Conservation (phyloP, 495 filamentous ascomycete genomes). For the Xylaria grammica region DNA sequence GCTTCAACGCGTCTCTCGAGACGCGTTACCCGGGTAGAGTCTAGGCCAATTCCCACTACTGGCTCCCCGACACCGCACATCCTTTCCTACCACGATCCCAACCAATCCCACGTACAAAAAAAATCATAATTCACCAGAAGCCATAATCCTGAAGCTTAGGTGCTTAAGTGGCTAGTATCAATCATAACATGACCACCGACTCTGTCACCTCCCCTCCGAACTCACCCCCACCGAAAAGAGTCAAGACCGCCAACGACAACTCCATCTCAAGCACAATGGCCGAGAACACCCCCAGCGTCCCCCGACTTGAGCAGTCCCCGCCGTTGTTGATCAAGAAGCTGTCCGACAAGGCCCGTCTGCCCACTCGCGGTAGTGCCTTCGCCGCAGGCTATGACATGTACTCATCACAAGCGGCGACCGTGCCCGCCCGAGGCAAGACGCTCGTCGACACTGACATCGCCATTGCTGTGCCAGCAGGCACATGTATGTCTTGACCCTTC, state of each 20-base stretch:
- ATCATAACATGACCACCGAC: slow-evolving; percentile 60
- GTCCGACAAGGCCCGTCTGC: slow-evolving; percentile 69
- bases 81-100: no score
- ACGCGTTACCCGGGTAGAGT: no score
- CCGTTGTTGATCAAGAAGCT: slow-evolving; percentile 87
- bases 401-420: slow-evolving; percentile 70
- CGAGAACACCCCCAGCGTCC: slow-evolving; percentile 35
- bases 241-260: slow-evolving; percentile 43
- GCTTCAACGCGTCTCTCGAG: no score
- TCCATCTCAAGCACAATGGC: slow-evolving; percentile 22
- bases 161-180: no score
- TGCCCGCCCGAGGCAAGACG: slow-evolving; percentile 82
- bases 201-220: slow-evolving; percentile 47
- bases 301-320: slow-evolving; percentile 45
- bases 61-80: no score
- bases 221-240: slow-evolving; percentile 54
- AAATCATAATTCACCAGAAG: no score
- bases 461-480: slow-evolving; percentile 85
- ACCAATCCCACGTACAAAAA: neutral
- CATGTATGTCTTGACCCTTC: slow-evolving; percentile 63
- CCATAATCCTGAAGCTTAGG: no score
- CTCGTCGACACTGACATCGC: slow-evolving; percentile 88
- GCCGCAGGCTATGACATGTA: slow-evolving; percentile 94
- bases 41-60: no score
- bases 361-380: slow-evolving; percentile 86